Conservation (phyloP, 441 rosid genomes). For the Jatropha multifida region DNA sequence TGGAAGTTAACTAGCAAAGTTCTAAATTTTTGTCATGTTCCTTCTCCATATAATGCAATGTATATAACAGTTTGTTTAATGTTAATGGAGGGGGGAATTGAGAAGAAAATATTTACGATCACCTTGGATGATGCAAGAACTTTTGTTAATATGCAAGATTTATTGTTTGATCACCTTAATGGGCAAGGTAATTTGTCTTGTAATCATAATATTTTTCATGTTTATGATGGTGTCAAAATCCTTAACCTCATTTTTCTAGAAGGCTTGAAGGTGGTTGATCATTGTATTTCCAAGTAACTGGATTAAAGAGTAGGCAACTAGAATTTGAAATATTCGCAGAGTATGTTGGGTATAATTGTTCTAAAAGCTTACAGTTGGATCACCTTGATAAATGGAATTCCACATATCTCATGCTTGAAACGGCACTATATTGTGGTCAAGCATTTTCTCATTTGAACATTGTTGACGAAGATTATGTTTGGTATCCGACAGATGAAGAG, state of each 20-base stretch:
- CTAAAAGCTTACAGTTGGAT: not conserved
- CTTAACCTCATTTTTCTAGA: not conserved
- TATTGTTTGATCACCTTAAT: not conserved
- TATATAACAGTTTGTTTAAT: not conserved
- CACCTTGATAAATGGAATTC: not conserved
- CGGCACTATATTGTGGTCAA: not conserved
- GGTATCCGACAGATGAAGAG: not conserved
- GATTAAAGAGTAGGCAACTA: not conserved
- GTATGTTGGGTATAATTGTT: not conserved
- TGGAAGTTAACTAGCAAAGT: slow-evolving; percentile 8
- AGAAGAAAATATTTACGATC: not conserved
- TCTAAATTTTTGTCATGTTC: slow-evolving; percentile 12
- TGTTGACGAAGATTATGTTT: too few relatives aligned
- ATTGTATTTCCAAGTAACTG: not conserved
- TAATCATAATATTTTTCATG: not conserved
- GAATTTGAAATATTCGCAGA: not conserved
- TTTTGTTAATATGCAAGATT: not conserved
- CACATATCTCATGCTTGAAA: not conserved
- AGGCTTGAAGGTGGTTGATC: not conserved
- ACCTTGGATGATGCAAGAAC: not conserved
- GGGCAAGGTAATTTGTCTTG: not conserved
- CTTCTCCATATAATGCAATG: not conserved
- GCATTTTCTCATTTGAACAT: not conserved
- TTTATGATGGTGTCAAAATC: not conserved
- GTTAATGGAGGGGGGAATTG: not conserved